phyloP scores from a whole-genome alignment of 2,329 filamentous ascomycete species.

The Trichophyton rubrum region DNA sequence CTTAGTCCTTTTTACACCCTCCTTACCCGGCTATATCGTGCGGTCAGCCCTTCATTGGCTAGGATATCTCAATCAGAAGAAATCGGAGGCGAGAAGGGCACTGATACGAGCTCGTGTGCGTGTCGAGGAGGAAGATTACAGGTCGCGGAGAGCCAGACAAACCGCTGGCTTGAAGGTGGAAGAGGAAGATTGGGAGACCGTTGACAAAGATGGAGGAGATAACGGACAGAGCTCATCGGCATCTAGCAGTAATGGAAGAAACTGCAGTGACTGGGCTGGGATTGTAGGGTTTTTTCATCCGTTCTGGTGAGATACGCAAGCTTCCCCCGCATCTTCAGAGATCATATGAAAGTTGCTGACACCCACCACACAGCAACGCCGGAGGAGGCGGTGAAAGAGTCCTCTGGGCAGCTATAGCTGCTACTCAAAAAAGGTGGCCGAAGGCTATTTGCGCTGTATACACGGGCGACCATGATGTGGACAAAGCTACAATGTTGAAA shows the following conservation, averaged over 20 bases:
- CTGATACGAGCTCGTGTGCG: slow-evolving; percentile 40
- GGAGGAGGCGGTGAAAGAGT: slow-evolving; percentile 92
- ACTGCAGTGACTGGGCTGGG: slow-evolving; percentile 56
- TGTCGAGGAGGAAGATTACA: slow-evolving; percentile 31
- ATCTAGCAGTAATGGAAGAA: background rate
- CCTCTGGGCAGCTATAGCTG: slow-evolving; percentile 86
- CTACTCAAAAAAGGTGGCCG: slow-evolving; percentile 80
- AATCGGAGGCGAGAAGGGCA: slow-evolving; percentile 50
- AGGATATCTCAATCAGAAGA: slow-evolving; percentile 51
- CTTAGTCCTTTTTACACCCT: slow-evolving; percentile 25
- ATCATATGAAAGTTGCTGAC: background rate
- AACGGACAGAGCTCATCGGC: background rate
- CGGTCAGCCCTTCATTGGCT: slow-evolving; percentile 30
- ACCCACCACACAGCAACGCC: slow-evolving; percentile 57
- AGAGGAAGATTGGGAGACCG: slow-evolving; percentile 59
- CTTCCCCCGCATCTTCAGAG: background rate
- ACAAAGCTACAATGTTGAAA: slow-evolving; percentile 64
- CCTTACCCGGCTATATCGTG: slow-evolving; percentile 23
- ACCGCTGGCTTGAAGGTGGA: slow-evolving; percentile 22
- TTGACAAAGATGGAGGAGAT: slow-evolving; percentile 43
- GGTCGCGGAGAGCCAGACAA: slow-evolving; percentile 14
- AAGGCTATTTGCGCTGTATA: slow-evolving; percentile 84
- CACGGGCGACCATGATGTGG: slow-evolving; percentile 83
- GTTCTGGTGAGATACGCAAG: slow-evolving; percentile 58
- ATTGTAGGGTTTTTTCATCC: slow-evolving; percentile 95